These are phyloP conservation scores for Geranium incanum DNA, from an alignment of 441 rosid genomes.

Conservation along the genomic window DNA sequence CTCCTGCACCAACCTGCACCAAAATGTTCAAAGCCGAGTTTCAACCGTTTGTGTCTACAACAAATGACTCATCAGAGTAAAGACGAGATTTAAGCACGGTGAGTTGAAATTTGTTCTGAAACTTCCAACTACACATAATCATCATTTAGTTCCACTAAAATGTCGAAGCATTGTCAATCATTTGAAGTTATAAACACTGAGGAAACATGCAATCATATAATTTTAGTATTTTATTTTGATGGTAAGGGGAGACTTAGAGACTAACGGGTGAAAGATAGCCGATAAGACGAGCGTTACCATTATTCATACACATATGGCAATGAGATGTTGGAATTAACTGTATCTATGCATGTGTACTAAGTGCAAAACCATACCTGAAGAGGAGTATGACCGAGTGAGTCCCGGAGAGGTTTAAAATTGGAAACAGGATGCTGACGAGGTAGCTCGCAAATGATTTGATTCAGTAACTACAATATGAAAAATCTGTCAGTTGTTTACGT, in stretches of 20 bases:
- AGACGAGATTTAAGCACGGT: background rate
- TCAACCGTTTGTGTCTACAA: background rate
- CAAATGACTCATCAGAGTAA: background rate
- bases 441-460: conserved; percentile 41
- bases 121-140: background rate
- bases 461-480: conserved; percentile 27
- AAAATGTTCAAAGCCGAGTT: background rate
- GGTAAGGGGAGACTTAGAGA: background rate
- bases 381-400: conserved; percentile 42
- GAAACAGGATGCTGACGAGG: conserved; percentile 42
- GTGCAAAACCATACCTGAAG: conserved; percentile 31
- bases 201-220: no score
- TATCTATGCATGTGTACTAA: background rate
- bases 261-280: background rate
- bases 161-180: background rate
- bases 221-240: no score
- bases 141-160: background rate
- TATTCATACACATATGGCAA: background rate
- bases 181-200: background rate
- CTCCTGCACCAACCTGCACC: conserved; percentile 19
- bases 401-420: conserved; percentile 34
- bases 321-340: background rate
- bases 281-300: background rate
- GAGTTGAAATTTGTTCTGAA: background rate
- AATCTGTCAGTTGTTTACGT: no score